A percentile compares a stretch with the other conserved stretches of the same genome.
phyloP scores from a whole-genome alignment of 108 stramenopile species.

The Nitzschia sp. region DNA sequence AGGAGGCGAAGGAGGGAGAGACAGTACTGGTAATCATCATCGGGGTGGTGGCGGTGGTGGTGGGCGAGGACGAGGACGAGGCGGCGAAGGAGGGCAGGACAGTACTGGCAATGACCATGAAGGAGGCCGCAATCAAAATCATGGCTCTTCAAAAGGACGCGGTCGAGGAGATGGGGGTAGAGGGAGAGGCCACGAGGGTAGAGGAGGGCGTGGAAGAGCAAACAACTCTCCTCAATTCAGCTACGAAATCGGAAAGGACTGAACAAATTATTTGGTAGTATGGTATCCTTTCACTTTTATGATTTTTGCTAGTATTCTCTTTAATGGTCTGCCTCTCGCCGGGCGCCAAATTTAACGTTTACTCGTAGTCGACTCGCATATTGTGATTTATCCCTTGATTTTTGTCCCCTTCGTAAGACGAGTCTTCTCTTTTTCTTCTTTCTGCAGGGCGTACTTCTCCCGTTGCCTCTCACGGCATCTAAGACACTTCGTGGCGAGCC shows the following conservation, averaged over 20 bases:
- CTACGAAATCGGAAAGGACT: slow-evolving; percentile 30
- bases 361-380: background rate
- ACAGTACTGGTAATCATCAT: background rate
- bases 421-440: slow-evolving; percentile 59
- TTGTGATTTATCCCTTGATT: slow-evolving; percentile 8
- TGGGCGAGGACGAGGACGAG: slow-evolving; percentile 8
- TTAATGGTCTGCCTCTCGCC: background rate
- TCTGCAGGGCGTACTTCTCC: slow-evolving; percentile 85
- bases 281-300: background rate
- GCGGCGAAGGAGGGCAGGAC: slow-evolving; percentile 10
- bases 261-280: background rate
- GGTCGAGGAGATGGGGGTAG: slow-evolving; percentile 6
- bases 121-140: background rate
- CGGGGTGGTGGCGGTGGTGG: background rate
- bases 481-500: slow-evolving; percentile 86
- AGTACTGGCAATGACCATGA: background rate
- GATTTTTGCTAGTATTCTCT: background rate
- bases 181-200: slow-evolving; percentile 5
- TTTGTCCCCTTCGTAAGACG: slow-evolving; percentile 21
- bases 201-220: slow-evolving; percentile 17
- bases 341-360: background rate
- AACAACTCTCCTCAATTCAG: slow-evolving; percentile 4
- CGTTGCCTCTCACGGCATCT: slow-evolving; percentile 86
- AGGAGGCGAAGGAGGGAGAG: slow-evolving; percentile 16
- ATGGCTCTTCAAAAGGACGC: background rate